Percentiles rank a stretch among this genome's conserved stretches.
Conservation (phyloP, 1,284 basidiomycete genomes). For the Lentinus polychrous region DNA sequence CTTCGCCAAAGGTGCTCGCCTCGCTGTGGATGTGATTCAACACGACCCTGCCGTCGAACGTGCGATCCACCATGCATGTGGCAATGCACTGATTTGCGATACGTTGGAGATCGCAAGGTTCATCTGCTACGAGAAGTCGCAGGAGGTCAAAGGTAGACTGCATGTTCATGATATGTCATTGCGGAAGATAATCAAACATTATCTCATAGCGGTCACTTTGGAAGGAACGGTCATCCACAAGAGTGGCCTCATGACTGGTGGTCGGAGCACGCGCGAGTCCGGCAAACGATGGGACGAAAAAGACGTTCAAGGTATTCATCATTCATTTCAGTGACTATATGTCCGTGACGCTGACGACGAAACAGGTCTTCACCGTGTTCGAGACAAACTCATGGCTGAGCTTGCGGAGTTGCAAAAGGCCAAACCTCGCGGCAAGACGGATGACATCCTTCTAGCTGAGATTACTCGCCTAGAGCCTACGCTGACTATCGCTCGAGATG, state of each 20-base stretch:
- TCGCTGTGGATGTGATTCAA: constrained; percentile 93
- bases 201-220: constrained; percentile 82
- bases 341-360: neutral
- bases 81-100: constrained; percentile 93
- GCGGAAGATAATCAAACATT: neutral
- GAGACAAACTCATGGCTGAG: constrained; percentile 75
- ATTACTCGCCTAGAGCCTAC: constrained; percentile 77
- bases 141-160: constrained; percentile 87
- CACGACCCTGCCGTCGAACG: constrained; percentile 84
- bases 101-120: constrained; percentile 87
- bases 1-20: constrained; percentile 84
- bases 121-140: constrained; percentile 89
- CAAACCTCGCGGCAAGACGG: constrained; percentile 76
- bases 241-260: constrained; percentile 96
- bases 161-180: neutral
- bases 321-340: neutral
- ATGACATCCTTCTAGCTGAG: constrained; percentile 74
- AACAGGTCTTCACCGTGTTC: constrained; percentile 62
- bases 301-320: constrained; percentile 70
- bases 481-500: constrained; percentile 70
- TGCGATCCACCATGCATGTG: constrained; percentile 95
- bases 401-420: constrained; percentile 77
- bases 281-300: constrained; percentile 91
- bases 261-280: constrained; percentile 65
- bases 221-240: constrained; percentile 98